phyloP scores from a whole-genome alignment of 2,329 filamentous ascomycete species.

The Alternaria incomplexa region DNA sequence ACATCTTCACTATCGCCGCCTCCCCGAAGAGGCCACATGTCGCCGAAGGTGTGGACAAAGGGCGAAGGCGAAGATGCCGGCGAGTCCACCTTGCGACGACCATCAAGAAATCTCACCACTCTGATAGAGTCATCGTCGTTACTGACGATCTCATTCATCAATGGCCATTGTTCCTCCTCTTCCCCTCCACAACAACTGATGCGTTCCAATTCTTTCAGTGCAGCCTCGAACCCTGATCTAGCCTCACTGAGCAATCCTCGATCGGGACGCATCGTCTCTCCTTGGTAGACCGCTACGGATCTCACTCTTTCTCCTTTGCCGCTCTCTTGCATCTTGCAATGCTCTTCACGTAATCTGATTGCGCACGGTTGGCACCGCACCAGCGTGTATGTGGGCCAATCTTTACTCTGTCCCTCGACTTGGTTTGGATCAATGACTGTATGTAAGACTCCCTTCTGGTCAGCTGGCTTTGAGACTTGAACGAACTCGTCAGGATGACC shows the following conservation, averaged over 20 bases:
- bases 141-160: background rate
- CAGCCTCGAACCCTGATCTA: background rate
- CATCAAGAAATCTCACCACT: background rate
- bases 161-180: background rate
- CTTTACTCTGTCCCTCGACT: background rate
- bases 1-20: background rate
- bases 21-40: background rate
- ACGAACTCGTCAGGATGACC: conserved; percentile 26
- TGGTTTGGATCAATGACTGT: conserved; percentile 3
- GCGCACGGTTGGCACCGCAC: conserved; percentile 14
- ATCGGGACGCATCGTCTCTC: background rate
- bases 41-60: background rate
- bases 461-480: conserved; percentile 5
- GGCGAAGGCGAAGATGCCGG: background rate
- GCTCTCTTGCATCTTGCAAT: background rate
- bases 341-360: background rate
- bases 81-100: background rate
- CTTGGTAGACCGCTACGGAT: background rate
- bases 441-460: conserved; percentile 3
- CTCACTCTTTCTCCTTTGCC: background rate
- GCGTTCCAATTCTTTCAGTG: background rate
- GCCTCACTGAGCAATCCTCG: background rate
- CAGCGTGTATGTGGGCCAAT: conserved; percentile 4
- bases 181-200: background rate
- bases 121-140: background rate